phyloP scores from a whole-genome alignment of 2,329 filamentous ascomycete species.

The Colletotrichum filicis region DNA sequence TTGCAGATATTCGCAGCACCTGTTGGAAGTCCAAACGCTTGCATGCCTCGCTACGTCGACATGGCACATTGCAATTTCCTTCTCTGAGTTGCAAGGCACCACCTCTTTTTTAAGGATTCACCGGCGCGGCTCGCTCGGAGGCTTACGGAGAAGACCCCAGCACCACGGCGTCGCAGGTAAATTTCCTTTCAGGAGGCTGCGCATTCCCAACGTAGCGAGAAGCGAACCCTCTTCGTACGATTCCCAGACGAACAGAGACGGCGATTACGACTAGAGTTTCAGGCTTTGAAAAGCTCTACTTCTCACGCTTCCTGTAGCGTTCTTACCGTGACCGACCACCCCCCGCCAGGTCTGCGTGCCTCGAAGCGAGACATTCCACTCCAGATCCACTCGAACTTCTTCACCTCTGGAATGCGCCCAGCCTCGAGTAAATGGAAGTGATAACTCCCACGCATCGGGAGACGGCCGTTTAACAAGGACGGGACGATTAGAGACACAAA shows the following conservation, averaged over 20 bases:
- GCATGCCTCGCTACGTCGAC: not conserved
- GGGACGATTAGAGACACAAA: not conserved
- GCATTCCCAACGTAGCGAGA: not conserved
- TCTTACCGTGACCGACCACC: not conserved
- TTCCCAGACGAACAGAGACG: not conserved
- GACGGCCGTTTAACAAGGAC: not conserved
- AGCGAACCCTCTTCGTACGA: too few species aligned
- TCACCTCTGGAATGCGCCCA: not conserved
- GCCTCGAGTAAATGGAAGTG: not conserved
- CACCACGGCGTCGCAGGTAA: not conserved
- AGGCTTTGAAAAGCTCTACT: not conserved
- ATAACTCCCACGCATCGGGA: not conserved
- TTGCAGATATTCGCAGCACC: not conserved
- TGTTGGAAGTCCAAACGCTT: not conserved
- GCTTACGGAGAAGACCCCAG: not conserved
- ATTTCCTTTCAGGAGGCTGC: not conserved
- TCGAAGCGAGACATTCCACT: conserved; percentile 23
- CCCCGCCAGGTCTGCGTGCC: not conserved
- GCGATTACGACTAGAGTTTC: not conserved
- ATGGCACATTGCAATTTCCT: not conserved
- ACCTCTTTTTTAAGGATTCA: too few species aligned
- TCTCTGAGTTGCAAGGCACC: not conserved
- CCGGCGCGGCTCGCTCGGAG: not conserved
- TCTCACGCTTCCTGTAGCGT: not conserved
- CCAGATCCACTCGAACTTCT: not conserved